Conservation (phyloP, 768 basidiomycete genomes). For the Infundibulicybe gibba region DNA sequence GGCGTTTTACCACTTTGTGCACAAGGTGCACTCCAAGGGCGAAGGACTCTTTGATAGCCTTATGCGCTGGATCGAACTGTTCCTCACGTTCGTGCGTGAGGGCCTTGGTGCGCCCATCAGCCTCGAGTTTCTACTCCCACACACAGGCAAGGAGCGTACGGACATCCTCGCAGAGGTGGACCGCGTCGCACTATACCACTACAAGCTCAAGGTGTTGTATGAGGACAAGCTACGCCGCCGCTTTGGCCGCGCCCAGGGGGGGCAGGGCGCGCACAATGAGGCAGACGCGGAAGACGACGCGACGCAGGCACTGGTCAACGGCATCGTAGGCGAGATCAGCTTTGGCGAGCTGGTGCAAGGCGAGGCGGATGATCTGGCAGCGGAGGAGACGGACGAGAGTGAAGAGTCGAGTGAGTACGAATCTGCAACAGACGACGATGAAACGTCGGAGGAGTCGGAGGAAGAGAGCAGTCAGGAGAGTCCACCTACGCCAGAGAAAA, state of each 20-base stretch:
- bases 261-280: constrained; percentile 28
- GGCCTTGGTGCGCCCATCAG: constrained; percentile 75
- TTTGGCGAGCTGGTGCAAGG: constrained; percentile 77
- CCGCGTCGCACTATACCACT: constrained; percentile 87
- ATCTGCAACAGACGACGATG: constrained; percentile 24
- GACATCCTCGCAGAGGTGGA: constrained; percentile 85
- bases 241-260: constrained; percentile 63
- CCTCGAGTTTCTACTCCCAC: constrained; percentile 88
- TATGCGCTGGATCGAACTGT: constrained; percentile 97
- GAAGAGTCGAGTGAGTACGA: constrained; percentile 42
- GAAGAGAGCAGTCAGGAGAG: constrained; percentile 11
- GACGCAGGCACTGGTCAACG: constrained; percentile 74
- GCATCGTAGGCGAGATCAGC: constrained; percentile 77
- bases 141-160: constrained; percentile 71
- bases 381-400: constrained; percentile 59
- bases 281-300: constrained; percentile 80
- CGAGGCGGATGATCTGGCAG: constrained; percentile 78
- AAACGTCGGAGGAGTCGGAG: constrained; percentile 18
- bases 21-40: constrained; percentile 98
- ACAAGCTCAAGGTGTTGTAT: constrained; percentile 88
- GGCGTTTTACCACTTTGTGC: constrained; percentile 93
- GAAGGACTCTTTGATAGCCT: constrained; percentile 89
- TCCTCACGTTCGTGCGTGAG: constrained; percentile 86
- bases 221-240: constrained; percentile 89
- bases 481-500: background rate